phyloP scores from a whole-genome alignment of 208 protist species.

The Acanthamoeba sp. region DNA sequence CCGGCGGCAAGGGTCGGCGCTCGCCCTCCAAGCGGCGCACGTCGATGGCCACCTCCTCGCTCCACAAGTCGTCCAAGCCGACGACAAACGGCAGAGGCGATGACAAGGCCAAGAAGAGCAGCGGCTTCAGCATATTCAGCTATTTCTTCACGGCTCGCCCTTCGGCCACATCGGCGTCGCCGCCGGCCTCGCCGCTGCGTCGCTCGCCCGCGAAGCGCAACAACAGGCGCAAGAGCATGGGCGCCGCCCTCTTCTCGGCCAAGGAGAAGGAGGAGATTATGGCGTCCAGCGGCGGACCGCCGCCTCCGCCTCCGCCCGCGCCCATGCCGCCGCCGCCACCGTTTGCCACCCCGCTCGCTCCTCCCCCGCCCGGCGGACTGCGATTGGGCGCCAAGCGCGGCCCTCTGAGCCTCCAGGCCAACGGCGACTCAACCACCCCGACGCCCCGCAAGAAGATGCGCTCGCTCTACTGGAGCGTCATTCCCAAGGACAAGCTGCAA shows the following conservation, averaged over 20 bases:
- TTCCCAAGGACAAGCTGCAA: conserved; percentile 56
- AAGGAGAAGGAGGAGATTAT: conserved; percentile 49
- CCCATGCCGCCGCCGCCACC: conserved; percentile 4
- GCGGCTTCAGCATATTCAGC: conserved; percentile 41
- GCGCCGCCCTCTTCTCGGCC: neutral
- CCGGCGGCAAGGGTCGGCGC: neutral
- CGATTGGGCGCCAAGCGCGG: neutral
- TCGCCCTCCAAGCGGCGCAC: neutral
- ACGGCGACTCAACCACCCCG: neutral
- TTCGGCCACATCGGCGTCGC: neutral
- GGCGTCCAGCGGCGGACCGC: neutral
- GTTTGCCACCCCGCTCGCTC: neutral
- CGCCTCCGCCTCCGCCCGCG: neutral
- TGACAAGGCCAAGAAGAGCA: neutral
- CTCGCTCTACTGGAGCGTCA: conserved; percentile 55
- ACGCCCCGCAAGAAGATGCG: conserved; percentile 57
- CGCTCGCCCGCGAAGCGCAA: neutral
- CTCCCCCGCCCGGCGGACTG: neutral
- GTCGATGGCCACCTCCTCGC: neutral
- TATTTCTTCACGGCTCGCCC: neutral
- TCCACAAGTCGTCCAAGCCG: neutral
- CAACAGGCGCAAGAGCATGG: conserved; percentile 49
- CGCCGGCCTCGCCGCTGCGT: neutral
- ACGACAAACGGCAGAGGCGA: neutral
- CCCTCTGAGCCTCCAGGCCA: neutral